These are phyloP conservation scores for Pseudogymnoascus sp. DNA, from an alignment of 2,329 filamentous ascomycete genomes.

Conservation along the genomic window DNA sequence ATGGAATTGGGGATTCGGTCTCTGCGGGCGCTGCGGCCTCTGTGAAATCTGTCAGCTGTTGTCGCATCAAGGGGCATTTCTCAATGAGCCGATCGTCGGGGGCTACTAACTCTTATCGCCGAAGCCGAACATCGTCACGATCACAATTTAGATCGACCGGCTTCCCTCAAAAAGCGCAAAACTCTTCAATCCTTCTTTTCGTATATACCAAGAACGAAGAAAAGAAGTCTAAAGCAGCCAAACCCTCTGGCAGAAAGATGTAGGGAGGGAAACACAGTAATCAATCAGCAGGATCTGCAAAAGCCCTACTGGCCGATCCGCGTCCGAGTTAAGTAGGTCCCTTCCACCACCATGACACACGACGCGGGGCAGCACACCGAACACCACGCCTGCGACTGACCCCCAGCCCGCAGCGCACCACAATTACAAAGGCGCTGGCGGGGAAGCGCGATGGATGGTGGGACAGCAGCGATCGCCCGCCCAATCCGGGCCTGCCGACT, in stretches of 20 bases:
- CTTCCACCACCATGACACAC: neutral
- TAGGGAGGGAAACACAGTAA: neutral
- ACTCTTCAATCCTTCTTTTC: neutral
- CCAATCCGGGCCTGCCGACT: neutral
- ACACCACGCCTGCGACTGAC: neutral
- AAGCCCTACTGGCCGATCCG: slow-evolving; percentile 4
- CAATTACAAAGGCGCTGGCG: neutral
- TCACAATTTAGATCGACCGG: neutral
- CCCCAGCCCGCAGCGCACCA: neutral
- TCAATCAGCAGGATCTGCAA: neutral
- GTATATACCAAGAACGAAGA: neutral
- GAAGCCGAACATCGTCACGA: slow-evolving; percentile 2
- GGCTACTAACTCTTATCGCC: slow-evolving; percentile 4
- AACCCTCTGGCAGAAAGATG: neutral
- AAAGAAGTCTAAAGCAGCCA: neutral
- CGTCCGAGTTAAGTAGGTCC: slow-evolving; percentile 3
- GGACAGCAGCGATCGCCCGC: neutral
- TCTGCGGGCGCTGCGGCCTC: neutral
- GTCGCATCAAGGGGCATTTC: neutral
- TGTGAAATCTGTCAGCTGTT: neutral
- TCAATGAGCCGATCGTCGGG: neutral
- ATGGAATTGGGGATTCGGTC: neutral
- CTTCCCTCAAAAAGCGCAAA: neutral
- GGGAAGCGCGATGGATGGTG: neutral
- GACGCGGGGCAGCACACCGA: neutral